These are phyloP conservation scores for Plasmodium knowlesi DNA, from an alignment of 169 alveolate genomes.

Conservation along the genomic window DNA sequence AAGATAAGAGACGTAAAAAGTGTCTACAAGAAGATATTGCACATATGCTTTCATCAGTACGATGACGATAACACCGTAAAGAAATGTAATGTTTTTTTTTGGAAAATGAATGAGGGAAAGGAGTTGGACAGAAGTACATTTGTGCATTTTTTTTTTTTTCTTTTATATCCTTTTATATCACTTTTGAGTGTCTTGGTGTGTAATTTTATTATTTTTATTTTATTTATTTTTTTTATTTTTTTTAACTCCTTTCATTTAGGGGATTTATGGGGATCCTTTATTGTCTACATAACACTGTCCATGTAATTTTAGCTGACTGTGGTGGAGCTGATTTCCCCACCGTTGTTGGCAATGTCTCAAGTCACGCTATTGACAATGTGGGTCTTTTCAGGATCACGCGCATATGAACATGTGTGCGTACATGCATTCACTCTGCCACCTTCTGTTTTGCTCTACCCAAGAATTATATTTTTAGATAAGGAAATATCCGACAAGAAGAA, in stretches of 20 bases:
- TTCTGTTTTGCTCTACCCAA: not conserved
- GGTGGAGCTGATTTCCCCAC: not conserved
- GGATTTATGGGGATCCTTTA: conserved; percentile 75
- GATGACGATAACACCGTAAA: conserved; percentile 54
- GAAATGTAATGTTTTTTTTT: conserved; percentile 32
- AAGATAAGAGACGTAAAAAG: conserved; percentile 62
- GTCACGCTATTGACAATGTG: not conserved
- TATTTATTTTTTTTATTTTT: conserved; percentile 29
- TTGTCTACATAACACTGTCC: conserved; percentile 57
- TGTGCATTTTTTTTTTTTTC: not conserved
- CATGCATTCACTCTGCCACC: not conserved
- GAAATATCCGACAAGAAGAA: conserved; percentile 47
- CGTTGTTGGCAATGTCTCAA: not conserved
- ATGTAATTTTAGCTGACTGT: conserved; percentile 13
- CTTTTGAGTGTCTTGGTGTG: not conserved
- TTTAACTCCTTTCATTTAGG: conserved; percentile 9
- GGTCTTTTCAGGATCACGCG: not conserved
- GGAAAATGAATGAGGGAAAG: not conserved
- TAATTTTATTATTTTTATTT: not conserved
- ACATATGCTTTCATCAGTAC: conserved; percentile 60
- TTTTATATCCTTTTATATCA: not conserved
- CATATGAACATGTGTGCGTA: not conserved
- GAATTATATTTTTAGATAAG: conserved; percentile 59
- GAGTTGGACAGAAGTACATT: not conserved
- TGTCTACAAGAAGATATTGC: conserved; percentile 39